These are phyloP conservation scores for Theileria orientalis DNA, from an alignment of 169 alveolate genomes.

Conservation along the genomic window DNA sequence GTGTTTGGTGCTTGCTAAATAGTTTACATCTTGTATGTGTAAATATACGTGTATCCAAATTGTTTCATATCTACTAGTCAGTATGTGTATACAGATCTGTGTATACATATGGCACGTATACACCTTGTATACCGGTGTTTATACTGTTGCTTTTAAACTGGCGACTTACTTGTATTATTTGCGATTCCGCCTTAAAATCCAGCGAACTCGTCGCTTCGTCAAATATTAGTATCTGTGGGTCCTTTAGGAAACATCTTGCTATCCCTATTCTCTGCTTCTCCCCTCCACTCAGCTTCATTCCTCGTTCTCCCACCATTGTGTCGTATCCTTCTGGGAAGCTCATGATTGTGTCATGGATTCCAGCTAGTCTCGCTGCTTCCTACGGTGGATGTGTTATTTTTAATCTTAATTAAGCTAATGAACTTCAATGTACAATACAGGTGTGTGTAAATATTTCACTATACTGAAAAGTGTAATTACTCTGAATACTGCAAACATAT, in stretches of 20 bases:
- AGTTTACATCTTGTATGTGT: no score
- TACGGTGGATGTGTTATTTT: no score
- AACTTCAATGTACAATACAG: no score
- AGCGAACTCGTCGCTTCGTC: slow-evolving; percentile 97
- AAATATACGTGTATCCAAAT: no score
- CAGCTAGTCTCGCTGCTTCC: slow-evolving; percentile 65
- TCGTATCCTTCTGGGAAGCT: slow-evolving; percentile 76
- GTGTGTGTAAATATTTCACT: no score
- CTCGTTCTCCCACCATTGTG: slow-evolving; percentile 83
- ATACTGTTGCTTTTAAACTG: background rate
- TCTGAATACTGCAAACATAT: no score
- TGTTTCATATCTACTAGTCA: no score
- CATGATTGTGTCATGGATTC: slow-evolving; percentile 57
- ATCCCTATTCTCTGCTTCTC: slow-evolving; percentile 87
- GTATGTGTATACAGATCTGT: no score
- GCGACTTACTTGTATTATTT: slow-evolving; percentile 32
- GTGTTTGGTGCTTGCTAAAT: no score
- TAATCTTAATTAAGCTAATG: background rate
- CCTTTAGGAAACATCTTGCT: slow-evolving; percentile 85
- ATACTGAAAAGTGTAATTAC: no score
- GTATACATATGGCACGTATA: no score
- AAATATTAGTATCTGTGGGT: slow-evolving; percentile 84
- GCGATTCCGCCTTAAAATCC: slow-evolving; percentile 81
- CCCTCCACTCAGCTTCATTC: slow-evolving; percentile 85
- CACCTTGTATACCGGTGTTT: no score